Conservation (phyloP, 257 asterid genomes). For the Scutellaria galericulata region DNA sequence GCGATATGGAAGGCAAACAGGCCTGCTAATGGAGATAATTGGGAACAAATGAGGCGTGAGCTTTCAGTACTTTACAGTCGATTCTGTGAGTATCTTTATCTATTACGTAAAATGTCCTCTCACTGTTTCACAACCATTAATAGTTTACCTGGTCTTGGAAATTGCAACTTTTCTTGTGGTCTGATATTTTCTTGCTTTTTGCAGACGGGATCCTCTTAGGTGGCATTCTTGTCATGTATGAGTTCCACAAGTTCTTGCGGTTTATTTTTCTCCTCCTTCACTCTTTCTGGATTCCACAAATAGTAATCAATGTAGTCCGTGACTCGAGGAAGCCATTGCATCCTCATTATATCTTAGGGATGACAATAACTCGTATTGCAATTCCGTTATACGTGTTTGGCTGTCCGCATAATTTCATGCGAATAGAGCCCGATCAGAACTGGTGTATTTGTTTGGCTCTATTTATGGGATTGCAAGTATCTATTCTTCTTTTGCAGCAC, state of each 20-base stretch:
- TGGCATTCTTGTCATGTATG: conserved; percentile 87
- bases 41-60: conserved; percentile 97
- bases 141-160: neutral
- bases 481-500: conserved; percentile 83
- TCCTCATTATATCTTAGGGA: conserved; percentile 92
- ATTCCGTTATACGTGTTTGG: conserved; percentile 87
- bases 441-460: conserved; percentile 80
- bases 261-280: conserved; percentile 80
- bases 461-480: conserved; percentile 79
- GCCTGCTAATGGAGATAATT: conserved; percentile 81
- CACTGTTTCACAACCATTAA: neutral
- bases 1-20: conserved; percentile 97
- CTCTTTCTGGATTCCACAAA: conserved; percentile 97
- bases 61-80: conserved; percentile 95
- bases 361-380: conserved; percentile 82
- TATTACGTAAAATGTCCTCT: neutral
- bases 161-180: neutral
- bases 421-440: conserved; percentile 69
- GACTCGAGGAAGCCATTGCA: conserved; percentile 95
- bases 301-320: conserved; percentile 71
- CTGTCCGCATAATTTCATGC: conserved; percentile 95
- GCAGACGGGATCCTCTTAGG: conserved; percentile 96
- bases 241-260: conserved; percentile 78
- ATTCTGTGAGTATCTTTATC: conserved; percentile 71
- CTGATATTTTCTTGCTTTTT: conserved; percentile 32